phyloP scores from a whole-genome alignment of 345 rosid species.

The Rhodomyrtus tomentosa region DNA sequence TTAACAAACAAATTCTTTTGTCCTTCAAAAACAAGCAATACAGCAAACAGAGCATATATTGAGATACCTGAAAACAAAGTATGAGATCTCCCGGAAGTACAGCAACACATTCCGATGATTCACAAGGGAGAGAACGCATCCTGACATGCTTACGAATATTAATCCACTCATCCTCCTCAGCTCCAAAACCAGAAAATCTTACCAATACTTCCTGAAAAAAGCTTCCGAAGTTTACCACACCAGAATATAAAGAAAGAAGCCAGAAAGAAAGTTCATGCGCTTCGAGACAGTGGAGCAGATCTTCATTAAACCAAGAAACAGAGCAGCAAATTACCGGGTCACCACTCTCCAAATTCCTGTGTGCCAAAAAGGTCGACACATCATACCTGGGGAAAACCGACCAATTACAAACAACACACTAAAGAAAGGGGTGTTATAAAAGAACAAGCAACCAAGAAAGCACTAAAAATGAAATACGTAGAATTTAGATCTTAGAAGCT shows the following conservation, averaged over 20 bases:
- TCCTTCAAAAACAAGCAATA: not conserved
- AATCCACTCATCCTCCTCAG: slow-evolving; percentile 96
- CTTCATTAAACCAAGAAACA: not conserved
- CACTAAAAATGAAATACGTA: not conserved
- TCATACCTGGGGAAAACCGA: slow-evolving; percentile 60
- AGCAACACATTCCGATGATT: slow-evolving; percentile 98
- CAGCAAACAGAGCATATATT: not conserved
- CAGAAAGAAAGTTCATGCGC: not conserved
- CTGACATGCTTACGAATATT: slow-evolving; percentile 70
- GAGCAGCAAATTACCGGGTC: slow-evolving; percentile 42
- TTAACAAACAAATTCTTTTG: not conserved
- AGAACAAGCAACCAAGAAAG: not conserved
- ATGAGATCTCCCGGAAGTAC: slow-evolving; percentile 96
- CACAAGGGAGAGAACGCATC: slow-evolving; percentile 97
- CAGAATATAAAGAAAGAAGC: not conserved
- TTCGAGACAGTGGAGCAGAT: not conserved
- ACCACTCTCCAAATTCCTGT: slow-evolving; percentile 57
- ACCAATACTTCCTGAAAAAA: slow-evolving; percentile 82
- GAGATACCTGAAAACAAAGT: slow-evolving; percentile 89
- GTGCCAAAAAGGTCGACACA: slow-evolving; percentile 63
- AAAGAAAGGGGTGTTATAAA: not conserved
- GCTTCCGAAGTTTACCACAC: slow-evolving; percentile 5
- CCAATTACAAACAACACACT: not conserved
- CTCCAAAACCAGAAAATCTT: slow-evolving; percentile 91
- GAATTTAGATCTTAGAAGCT: not conserved